Base-by-base conservation (phyloP, 1,284 basidiomycete species). In the Athelia sp. region DNA sequence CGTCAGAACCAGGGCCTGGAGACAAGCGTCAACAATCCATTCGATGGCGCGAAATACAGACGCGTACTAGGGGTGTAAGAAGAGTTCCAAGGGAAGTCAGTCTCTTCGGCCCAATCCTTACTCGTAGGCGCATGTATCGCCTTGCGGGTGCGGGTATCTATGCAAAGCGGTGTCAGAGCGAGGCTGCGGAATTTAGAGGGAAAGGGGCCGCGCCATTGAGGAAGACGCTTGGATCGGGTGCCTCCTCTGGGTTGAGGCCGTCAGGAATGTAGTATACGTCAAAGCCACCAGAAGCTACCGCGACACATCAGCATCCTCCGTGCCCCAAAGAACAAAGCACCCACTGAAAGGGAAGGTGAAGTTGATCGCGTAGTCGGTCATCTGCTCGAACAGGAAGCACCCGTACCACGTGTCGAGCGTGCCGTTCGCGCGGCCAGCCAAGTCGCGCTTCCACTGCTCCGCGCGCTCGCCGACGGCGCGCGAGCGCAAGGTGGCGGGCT, bases 81-180 rank as follows among this genome's bases (percentile, higher is more conserved):
- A 54, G 70, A 65, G 45, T 70, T 75, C 57, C 82, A 86, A 8
- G 78, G 72, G 56, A 75, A 82, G 11, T 58, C 49, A 53, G 79
- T 74, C 21, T 51, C 59, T 49, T 69, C 54, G 1, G 52, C 56
- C 86, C 86, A 89, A 47, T 78, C 63, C 56, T 78, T 75, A 62
- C 75, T 81, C 3, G 74, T 80, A 3, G 86, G 85, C 1, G 84
- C 86, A 61, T 89, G 86, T 17, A 89, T 64, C 0, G 85, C 87
- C 24, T 74, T 65, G 24, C 76, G 69, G 8, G 74, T 77, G 18
- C 63, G 69, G 24, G 72, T 67, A 56, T 86, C 83, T 84, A n/a
- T n/a, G 51, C 15, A 17, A 23, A 31, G 49, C 13, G 17, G n/a
- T 44, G 22, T 44, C 43, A 40, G 36, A 6, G 19, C 26, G 6